Conservation (phyloP, 306 rosid species). For the Myrica gale region DNA sequence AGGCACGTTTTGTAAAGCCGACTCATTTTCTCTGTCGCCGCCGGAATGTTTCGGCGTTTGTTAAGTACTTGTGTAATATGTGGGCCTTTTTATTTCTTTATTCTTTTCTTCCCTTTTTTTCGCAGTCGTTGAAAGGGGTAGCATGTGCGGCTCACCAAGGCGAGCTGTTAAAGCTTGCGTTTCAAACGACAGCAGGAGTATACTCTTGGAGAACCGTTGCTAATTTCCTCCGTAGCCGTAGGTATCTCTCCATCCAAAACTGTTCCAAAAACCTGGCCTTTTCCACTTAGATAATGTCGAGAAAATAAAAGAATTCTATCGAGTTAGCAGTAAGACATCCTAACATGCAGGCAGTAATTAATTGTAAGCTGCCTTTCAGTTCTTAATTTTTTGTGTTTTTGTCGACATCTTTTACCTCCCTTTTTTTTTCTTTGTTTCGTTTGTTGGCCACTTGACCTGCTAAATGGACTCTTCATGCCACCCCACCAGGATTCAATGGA, state of each 20-base stretch:
- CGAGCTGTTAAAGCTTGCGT: not conserved
- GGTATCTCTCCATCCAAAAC: too few relatives aligned
- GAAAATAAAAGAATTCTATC: not conserved
- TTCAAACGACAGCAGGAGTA: not conserved
- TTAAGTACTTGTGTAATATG: too few relatives aligned
- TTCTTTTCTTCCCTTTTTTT: not conserved
- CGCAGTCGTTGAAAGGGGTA: not conserved
- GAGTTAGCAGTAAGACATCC: not conserved
- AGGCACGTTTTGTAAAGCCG: constrained; percentile 15
- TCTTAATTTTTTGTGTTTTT: not conserved
- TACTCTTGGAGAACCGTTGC: not conserved
- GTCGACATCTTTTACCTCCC: too few relatives aligned
- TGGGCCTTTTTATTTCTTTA: not conserved
- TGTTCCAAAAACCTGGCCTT: too few relatives aligned
- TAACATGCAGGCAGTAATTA: not conserved
- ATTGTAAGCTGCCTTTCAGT: not conserved
- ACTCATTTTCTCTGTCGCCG: constrained; percentile 41
- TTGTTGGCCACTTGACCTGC: not conserved
- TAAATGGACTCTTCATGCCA: constrained; percentile 3
- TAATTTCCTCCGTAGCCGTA: not conserved
- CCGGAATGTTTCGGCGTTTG: constrained; percentile 28
- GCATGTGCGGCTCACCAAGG: not conserved
- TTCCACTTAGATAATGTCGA: too few relatives aligned
- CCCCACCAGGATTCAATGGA: not conserved
- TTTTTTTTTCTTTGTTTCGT: not conserved